Conservation (phyloP, 2,329 filamentous ascomycete genomes). For the Diplocarpon rosae region DNA sequence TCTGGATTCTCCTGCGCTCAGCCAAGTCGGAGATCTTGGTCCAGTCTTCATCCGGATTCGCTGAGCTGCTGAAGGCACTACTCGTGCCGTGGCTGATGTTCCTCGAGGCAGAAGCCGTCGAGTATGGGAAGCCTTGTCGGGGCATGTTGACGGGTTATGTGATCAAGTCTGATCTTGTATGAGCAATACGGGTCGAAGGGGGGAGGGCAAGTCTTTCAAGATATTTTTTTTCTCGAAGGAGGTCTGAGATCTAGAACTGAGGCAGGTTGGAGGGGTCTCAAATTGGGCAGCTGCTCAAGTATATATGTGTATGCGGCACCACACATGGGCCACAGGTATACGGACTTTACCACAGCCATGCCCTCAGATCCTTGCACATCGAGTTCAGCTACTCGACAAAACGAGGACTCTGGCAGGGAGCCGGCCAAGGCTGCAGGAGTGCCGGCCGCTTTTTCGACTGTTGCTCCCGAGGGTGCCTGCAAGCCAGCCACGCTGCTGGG, state of each 20-base stretch:
- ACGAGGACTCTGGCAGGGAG: constrained; percentile 4
- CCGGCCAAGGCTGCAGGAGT: not conserved
- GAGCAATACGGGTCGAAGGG: no score
- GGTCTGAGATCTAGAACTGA: not conserved
- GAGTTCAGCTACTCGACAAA: constrained; percentile 18
- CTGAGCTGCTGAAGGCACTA: constrained; percentile 88
- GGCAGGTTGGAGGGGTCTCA: not conserved
- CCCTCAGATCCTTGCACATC: constrained; percentile 15
- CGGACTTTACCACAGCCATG: constrained; percentile 18
- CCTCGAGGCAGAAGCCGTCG: constrained; percentile 31
- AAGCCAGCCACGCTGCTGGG: constrained; percentile 9
- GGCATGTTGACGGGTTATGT: constrained; percentile 22
- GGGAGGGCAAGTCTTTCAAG: no score
- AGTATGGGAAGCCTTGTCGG: constrained; percentile 25
- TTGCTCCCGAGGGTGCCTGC: constrained; percentile 9
- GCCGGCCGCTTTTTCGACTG: constrained; percentile 9
- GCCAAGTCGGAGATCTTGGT: constrained; percentile 97
- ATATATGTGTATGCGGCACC: constrained; percentile 21
- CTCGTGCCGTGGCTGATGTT: constrained; percentile 69
- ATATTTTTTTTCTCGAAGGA: no score
- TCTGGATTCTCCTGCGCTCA: constrained; percentile 88
- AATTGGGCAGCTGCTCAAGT: constrained; percentile 14
- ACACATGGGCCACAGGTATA: constrained; percentile 12
- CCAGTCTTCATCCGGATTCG: constrained; percentile 96
- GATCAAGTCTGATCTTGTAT: constrained; percentile 4